Percentiles rank a stretch among this genome's conserved stretches.
Conservation (phyloP, 208 protist species). For the Trypanosomatidae sp. region DNA sequence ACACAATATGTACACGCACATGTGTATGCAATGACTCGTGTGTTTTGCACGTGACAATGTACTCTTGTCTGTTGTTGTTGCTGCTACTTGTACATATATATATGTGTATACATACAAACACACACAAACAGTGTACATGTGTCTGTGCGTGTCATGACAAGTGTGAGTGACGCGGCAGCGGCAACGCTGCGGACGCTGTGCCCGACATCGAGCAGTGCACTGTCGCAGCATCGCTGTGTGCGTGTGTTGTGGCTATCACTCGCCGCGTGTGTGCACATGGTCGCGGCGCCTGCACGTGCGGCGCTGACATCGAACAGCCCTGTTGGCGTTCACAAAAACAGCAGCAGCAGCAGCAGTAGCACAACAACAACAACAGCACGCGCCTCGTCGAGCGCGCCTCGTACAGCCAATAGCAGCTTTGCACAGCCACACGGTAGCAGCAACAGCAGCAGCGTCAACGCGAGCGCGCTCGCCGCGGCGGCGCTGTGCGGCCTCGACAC, state of each 20-base stretch:
- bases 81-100: neutral
- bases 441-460: too few species aligned
- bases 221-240: constrained; percentile 39
- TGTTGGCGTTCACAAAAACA: neutral
- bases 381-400: too few species aligned
- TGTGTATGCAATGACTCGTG: too few species aligned
- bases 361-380: neutral
- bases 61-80: too few species aligned
- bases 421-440: too few species aligned
- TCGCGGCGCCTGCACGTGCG: neutral
- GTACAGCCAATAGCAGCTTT: too few species aligned
- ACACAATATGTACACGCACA: too few species aligned
- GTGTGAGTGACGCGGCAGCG: neutral
- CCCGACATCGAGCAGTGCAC: constrained; percentile 27
- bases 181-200: constrained; percentile 1
- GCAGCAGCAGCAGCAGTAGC: neutral
- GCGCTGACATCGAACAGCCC: neutral
- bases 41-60: too few species aligned
- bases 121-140: neutral
- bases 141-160: neutral
- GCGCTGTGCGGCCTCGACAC: too few species aligned
- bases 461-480: too few species aligned
- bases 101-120: constrained; percentile 4
- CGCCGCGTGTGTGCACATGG: constrained; percentile 22
- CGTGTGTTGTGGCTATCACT: constrained; percentile 70